Conservation (phyloP, 2,329 filamentous ascomycete species). For the Beauveria pseudobassiana region DNA sequence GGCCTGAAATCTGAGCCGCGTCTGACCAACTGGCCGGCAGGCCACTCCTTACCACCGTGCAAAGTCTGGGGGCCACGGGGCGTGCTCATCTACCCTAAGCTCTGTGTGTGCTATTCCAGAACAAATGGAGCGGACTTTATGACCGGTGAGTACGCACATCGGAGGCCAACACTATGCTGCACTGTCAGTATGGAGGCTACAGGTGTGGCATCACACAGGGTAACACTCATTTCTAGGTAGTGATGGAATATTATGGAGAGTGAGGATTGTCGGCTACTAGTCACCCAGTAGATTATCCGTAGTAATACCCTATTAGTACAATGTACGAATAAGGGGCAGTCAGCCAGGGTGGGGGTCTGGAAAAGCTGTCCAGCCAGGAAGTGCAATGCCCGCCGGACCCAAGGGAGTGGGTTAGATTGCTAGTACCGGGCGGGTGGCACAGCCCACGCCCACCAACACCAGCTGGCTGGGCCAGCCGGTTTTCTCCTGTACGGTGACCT, state of each 20-base stretch:
- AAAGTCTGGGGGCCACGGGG: neutral
- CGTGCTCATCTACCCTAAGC: neutral
- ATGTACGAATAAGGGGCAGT: too few species aligned
- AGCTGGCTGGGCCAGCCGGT: neutral
- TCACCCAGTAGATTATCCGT: too few species aligned
- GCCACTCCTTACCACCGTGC: neutral
- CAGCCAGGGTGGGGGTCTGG: too few species aligned
- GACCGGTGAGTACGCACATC: neutral
- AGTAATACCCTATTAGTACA: too few species aligned
- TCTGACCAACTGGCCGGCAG: neutral
- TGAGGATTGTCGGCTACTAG: too few species aligned
- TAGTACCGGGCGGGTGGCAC: neutral
- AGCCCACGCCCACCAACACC: neutral
- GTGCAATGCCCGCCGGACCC: neutral
- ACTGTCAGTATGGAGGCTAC: neutral
- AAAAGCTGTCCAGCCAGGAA: neutral
- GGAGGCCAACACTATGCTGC: neutral
- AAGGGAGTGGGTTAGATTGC: neutral
- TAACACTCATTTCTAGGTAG: neutral
- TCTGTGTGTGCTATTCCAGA: neutral
- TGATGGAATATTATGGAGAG: too few species aligned
- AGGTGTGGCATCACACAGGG: neutral
- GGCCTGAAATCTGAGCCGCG: neutral
- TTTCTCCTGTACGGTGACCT: constrained; percentile 1
- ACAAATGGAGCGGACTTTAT: neutral